Base-by-base conservation (phyloP, 2,329 filamentous ascomycete species). In the Diaporthe sp. region DNA sequence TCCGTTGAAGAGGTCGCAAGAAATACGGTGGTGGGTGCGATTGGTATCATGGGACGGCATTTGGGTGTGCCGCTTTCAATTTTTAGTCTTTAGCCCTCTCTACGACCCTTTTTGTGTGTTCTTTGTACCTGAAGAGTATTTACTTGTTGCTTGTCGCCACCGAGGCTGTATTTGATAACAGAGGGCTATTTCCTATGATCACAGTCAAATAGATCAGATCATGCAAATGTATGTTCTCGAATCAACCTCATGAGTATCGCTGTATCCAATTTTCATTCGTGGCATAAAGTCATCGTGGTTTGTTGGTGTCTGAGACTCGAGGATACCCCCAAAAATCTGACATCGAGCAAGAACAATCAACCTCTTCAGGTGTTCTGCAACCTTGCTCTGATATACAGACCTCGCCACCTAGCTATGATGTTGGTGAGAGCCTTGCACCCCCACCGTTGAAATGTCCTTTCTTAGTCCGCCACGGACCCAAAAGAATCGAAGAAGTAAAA, bases 241-340 rank as follows among this genome's bases (percentile, higher is more conserved):
- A 25, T 27, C 22, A n/a, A 13, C 3, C 15, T 8, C 17, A n/a
- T 55, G 30, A 35, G 19, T 17, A 12, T 30, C 15, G 39, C 51
- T 59, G 30, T 17, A 42, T 59, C 53, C 44, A 42, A 32, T 71
- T 63, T 42, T 71, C 70, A 71, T 71, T 71, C 27, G 35, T 39
- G 56, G 56, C 56, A 15, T 71, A 35, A 50, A 63, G 30, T 58
- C 70, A 55, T 71, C 56, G 70, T 32, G 56, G 58, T 63, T 63
- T 32, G 39, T 63, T 47, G 25, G 39, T 32, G 59, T 42, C 35
- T 59, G 32, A 32, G 59, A n/a, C 25, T 47, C 17, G 59, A 44
- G 25, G 3, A 22, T 12, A 30, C 44, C 37, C 37, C n/a, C 39
- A 22, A 47, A 47, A n/a, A 32, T 37, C 56, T 19, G 59, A 44